A percentile compares a stretch with the other conserved stretches of the same genome.
These are phyloP conservation scores for Pistacia integerrima DNA, from an alignment of 345 rosid genomes.

Conservation along the genomic window DNA sequence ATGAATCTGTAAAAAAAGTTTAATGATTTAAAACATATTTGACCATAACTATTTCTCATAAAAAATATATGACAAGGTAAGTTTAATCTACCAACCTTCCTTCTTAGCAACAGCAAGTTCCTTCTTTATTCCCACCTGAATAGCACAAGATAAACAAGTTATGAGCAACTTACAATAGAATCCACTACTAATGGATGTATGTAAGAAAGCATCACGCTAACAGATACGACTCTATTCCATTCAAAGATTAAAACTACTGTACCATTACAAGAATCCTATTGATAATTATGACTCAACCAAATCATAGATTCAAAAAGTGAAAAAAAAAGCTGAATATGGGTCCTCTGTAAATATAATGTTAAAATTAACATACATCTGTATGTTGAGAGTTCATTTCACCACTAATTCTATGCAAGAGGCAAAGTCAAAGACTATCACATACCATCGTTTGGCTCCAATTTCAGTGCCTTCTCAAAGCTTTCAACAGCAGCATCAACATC, in stretches of 20 bases:
- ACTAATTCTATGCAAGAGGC: not conserved
- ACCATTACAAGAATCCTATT: not conserved
- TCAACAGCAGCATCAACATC: constrained; percentile 93
- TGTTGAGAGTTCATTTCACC: not conserved
- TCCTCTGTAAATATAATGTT: not conserved
- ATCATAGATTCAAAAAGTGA: not conserved
- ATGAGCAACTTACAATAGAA: constrained; percentile 15
- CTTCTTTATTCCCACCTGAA: constrained; percentile 84
- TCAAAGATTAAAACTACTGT: not conserved
- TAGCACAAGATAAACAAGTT: constrained; percentile 20
- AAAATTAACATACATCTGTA: not conserved
- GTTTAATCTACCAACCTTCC: constrained; percentile 58
- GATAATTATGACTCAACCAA: not conserved
- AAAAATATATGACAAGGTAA: not conserved
- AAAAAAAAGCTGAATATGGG: not conserved
- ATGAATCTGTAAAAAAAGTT: constrained; percentile 52
- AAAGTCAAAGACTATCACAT: constrained; percentile 20
- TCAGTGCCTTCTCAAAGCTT: constrained; percentile 85
- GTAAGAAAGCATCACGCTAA: not conserved
- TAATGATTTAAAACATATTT: constrained; percentile 4
- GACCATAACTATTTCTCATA: not conserved
- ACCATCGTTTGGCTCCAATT: constrained; percentile 93
- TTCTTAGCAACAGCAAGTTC: constrained; percentile 80
- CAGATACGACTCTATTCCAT: not conserved
- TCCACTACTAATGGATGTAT: not conserved